These are phyloP conservation scores for Apophysomyces variabilis DNA, from an alignment of 371 early-diverging fungal species.

Conservation along the genomic window DNA sequence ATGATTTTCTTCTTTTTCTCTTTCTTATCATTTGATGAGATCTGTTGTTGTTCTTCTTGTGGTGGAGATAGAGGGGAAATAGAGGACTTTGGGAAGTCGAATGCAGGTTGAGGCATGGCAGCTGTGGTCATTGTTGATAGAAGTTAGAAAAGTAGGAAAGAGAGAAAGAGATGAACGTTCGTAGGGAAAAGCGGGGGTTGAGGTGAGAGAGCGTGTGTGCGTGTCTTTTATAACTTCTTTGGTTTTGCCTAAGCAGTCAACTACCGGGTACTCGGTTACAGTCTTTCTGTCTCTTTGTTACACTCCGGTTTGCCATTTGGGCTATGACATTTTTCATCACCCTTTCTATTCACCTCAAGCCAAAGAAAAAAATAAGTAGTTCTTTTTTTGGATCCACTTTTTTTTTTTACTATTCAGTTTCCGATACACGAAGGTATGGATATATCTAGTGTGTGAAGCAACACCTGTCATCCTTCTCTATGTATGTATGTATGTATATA, in stretches of 20 bases:
- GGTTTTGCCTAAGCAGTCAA: background rate
- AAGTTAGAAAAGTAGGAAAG: background rate
- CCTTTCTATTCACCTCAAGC: background rate
- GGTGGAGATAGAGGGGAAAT: conserved; percentile 7
- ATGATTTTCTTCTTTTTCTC: conserved; percentile 1
- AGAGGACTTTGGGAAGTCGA: conserved; percentile 2
- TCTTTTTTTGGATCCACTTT: background rate
- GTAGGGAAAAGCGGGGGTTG: too few species aligned
- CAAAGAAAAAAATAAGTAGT: background rate
- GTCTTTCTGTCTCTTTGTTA: conserved; percentile 1
- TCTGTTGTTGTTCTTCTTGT: background rate
- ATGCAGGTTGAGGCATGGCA: conserved; percentile 6
- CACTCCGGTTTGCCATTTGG: background rate
- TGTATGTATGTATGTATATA: too few species aligned
- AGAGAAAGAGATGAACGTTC: background rate
- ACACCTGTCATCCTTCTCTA: too few species aligned
- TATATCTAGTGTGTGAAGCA: too few species aligned
- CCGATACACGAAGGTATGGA: background rate
- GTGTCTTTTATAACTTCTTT: conserved; percentile 3
- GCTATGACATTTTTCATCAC: background rate
- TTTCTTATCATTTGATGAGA: background rate
- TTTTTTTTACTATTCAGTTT: background rate
- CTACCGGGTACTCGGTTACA: conserved; percentile 10
- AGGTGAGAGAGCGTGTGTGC: too few species aligned
- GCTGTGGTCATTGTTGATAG: conserved; percentile 1